Conservation (phyloP, 805 yeast genomes). For the Saccharomyces kudriavzevii region DNA sequence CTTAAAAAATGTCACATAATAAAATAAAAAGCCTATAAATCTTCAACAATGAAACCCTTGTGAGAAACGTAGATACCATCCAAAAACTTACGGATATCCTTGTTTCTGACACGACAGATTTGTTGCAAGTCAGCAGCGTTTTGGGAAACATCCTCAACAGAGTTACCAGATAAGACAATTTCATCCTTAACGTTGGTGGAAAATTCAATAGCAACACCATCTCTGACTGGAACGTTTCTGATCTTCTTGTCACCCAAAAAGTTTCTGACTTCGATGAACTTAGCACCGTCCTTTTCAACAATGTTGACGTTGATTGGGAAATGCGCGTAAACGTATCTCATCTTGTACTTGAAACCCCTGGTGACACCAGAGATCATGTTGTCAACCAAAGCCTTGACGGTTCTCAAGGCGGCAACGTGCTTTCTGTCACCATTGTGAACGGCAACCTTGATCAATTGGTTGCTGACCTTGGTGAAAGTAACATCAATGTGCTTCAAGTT, state of each 20-base stretch:
- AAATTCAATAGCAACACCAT: constrained; percentile 81
- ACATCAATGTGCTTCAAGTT: constrained; percentile 91
- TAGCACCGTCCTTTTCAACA: constrained; percentile 64
- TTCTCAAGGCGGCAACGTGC: constrained; percentile 99
- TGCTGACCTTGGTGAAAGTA: constrained; percentile 72
- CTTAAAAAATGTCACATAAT: background rate
- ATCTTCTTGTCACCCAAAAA: constrained; percentile 99
- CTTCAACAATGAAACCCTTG: constrained; percentile 80
- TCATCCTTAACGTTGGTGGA: constrained; percentile 90
- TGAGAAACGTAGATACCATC: constrained; percentile 99
- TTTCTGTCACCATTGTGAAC: constrained; percentile 99
- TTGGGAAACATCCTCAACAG: constrained; percentile 95
- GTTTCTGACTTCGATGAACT: constrained; percentile 93
- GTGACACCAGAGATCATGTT: constrained; percentile 98
- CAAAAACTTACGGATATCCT: constrained; percentile 99
- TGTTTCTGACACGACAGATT: constrained; percentile 97
- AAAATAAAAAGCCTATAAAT: constrained; percentile 27
- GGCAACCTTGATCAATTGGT: constrained; percentile 67
- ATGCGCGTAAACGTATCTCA: constrained; percentile 99
- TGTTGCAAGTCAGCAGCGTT: constrained; percentile 98
- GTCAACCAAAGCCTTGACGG: constrained; percentile 89
- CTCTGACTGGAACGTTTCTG: constrained; percentile 76
- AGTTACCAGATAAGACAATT: constrained; percentile 75
- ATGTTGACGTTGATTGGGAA: constrained; percentile 99
- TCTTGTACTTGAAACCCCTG: constrained; percentile 97